Evolutionary conservation across 2,329 filamentous ascomycete genomes (phyloP).

Genomic region (Cytospora leucostoma): DNA sequence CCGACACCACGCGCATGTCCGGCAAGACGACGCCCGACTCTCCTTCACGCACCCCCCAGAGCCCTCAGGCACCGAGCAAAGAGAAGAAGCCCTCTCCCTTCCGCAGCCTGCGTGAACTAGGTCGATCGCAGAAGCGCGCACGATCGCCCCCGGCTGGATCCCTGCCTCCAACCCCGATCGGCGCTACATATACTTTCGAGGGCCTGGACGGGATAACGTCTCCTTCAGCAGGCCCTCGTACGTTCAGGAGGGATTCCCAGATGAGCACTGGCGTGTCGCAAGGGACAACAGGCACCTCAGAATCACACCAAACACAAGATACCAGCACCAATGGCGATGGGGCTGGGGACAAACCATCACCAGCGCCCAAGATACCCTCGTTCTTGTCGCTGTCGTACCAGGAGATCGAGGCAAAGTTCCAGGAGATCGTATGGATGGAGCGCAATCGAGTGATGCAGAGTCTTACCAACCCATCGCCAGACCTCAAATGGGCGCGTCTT

Average conservation of each 20-base stretch:
- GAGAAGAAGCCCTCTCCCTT: slow-evolving; percentile 41
- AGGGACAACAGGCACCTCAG: slow-evolving; percentile 24
- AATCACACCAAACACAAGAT: slow-evolving; percentile 5
- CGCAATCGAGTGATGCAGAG: slow-evolving; percentile 48
- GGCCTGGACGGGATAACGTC: slow-evolving; percentile 39
- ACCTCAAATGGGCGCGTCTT: slow-evolving; percentile 52
- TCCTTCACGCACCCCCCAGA: slow-evolving; percentile 17
- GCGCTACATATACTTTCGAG: slow-evolving; percentile 26
- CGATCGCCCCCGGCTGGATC: slow-evolving; percentile 41
- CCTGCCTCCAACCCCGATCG: slow-evolving; percentile 29
- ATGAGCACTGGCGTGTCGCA: slow-evolving; percentile 9
- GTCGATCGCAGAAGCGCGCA: slow-evolving; percentile 50
- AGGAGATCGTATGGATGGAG: slow-evolving; percentile 57
- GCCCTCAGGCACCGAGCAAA: slow-evolving; percentile 23
- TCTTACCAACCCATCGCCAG: slow-evolving; percentile 40
- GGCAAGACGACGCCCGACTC: slow-evolving; percentile 28
- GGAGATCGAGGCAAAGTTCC: slow-evolving; percentile 53
- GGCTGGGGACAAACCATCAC: slow-evolving; percentile 13
- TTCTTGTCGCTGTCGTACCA: slow-evolving; percentile 43
- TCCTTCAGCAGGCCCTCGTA: slow-evolving; percentile 27
- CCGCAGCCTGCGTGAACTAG: slow-evolving; percentile 45
- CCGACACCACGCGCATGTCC: slow-evolving; percentile 23
- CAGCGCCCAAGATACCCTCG: slow-evolving; percentile 38
- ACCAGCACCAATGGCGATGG: slow-evolving; percentile 2
- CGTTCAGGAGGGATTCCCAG: slow-evolving; percentile 7